Evolutionary conservation across 495 filamentous ascomycete genomes (phyloP).

Genomic region (Tuber melanosporum): DNA sequence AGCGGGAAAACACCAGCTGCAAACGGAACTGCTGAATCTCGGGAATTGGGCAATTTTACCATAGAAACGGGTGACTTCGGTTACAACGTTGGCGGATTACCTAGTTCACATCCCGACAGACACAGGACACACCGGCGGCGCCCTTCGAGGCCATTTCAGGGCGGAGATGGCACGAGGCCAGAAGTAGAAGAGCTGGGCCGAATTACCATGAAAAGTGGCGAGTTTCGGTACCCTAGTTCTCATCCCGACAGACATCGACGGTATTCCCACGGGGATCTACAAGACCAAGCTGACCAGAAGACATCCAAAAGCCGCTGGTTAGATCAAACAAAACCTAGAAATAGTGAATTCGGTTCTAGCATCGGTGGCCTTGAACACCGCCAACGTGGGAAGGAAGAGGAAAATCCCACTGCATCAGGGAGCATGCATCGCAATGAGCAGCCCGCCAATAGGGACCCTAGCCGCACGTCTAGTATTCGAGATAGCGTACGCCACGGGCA

Average conservation of each 20-base stretch:
- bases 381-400: not conserved
- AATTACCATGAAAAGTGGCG: conserved; percentile 5
- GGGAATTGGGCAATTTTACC: conserved; percentile 9
- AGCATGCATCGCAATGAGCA: not conserved
- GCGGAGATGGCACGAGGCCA: not conserved
- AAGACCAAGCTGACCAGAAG: not conserved
- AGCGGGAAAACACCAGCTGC: not conserved
- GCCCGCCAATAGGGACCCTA: not conserved
- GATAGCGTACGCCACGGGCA: not conserved
- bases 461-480: not conserved
- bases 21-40: conserved; percentile 6
- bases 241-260: not conserved
- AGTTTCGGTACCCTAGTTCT: conserved; percentile 17
- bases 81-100: conserved; percentile 18
- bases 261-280: not conserved
- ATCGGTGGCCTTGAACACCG: not conserved
- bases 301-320: conserved; percentile 7
- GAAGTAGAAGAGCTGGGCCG: conserved; percentile 13
- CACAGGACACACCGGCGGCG: not conserved
- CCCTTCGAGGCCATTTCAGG: not conserved
- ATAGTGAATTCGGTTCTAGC: conserved; percentile 18
- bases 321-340: not conserved
- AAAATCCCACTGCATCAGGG: not conserved
- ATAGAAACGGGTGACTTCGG: conserved; percentile 13
- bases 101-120: not conserved